Evolutionary conservation across 75 land plant species (phyloP).

Genomic region (Sequoiadendron giganteum): DNA sequence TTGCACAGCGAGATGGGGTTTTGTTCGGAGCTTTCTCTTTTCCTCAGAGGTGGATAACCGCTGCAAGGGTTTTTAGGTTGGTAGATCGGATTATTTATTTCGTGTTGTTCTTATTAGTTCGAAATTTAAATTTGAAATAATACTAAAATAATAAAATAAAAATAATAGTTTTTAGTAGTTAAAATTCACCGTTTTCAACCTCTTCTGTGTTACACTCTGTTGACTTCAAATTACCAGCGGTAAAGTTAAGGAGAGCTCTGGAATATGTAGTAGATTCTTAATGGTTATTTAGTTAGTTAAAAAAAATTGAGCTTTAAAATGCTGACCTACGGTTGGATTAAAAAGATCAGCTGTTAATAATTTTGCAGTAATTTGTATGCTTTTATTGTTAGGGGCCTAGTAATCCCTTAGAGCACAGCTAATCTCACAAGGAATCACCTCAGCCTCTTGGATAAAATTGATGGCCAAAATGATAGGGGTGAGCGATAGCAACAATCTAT

Average conservation of each 20-base stretch:
- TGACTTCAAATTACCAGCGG: too few species aligned
- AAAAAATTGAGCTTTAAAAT: not conserved
- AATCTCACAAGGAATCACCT: too few species aligned
- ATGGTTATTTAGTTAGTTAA: not conserved
- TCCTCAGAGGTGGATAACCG: conserved; percentile 17
- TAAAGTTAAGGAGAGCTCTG: not conserved
- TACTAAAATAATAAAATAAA: not conserved
- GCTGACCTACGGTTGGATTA: too few species aligned
- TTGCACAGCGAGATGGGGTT: not conserved
- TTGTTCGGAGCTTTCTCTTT: conserved; percentile 4
- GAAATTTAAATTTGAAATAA: not conserved
- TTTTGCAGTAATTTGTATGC: too few species aligned
- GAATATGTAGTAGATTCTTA: not conserved
- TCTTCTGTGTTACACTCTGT: not conserved
- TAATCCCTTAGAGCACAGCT: too few species aligned
- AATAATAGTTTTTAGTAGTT: too few species aligned
- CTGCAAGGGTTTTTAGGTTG: conserved; percentile 35
- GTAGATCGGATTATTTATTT: too few species aligned
- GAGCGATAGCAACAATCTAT: too few species aligned
- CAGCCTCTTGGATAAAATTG: too few species aligned
- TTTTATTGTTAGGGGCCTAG: too few species aligned
- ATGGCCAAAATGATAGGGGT: too few species aligned
- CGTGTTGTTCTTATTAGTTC: not conserved
- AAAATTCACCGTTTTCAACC: not conserved
- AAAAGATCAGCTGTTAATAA: too few species aligned